phyloP scores from a whole-genome alignment of 202 grass and related monocot genomes.

The Carex arenaria region DNA sequence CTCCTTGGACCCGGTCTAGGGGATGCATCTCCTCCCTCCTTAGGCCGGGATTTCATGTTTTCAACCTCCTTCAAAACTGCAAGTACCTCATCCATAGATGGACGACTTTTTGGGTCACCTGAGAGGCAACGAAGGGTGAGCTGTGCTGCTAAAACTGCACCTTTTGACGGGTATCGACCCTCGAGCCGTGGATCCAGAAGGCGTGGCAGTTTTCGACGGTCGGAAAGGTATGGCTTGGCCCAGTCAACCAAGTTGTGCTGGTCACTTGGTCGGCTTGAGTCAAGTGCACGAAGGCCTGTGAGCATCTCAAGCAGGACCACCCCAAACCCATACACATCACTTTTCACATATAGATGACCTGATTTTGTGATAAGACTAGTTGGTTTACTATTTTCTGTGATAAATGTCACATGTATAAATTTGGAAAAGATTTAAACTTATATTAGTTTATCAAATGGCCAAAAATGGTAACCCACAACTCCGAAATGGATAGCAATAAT shows the following conservation, averaged over 20 bases:
- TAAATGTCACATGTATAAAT: not conserved
- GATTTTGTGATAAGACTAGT: constrained; percentile 4
- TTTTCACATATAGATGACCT: constrained; percentile 90
- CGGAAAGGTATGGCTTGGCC: constrained; percentile 47
- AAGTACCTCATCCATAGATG: constrained; percentile 74
- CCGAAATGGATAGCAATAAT: not conserved
- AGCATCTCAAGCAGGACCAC: constrained; percentile 84
- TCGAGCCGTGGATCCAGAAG: constrained; percentile 67
- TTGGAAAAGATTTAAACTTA: not conserved
- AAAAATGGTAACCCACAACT: not conserved
- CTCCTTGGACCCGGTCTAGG: constrained; percentile 1
- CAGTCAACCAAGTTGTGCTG: constrained; percentile 75
- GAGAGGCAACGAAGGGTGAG: constrained; percentile 58
- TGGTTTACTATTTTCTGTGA: not conserved
- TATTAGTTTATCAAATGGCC: not conserved
- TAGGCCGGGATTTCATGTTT: constrained; percentile 22
- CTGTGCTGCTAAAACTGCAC: constrained; percentile 41
- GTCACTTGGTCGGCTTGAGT: constrained; percentile 57
- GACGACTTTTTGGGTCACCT: constrained; percentile 54
- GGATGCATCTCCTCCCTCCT: constrained; percentile 24
- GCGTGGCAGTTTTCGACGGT: constrained; percentile 44
- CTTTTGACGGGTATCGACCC: constrained; percentile 57
- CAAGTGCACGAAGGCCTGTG: constrained; percentile 73
- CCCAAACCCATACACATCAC: constrained; percentile 91
- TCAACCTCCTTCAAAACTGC: constrained; percentile 59